Evolutionary conservation across 2,329 filamentous ascomycete genomes (phyloP), one percentile per base, ranked within the genome.

Genomic region (Tolypocladium nubicola): DNA sequence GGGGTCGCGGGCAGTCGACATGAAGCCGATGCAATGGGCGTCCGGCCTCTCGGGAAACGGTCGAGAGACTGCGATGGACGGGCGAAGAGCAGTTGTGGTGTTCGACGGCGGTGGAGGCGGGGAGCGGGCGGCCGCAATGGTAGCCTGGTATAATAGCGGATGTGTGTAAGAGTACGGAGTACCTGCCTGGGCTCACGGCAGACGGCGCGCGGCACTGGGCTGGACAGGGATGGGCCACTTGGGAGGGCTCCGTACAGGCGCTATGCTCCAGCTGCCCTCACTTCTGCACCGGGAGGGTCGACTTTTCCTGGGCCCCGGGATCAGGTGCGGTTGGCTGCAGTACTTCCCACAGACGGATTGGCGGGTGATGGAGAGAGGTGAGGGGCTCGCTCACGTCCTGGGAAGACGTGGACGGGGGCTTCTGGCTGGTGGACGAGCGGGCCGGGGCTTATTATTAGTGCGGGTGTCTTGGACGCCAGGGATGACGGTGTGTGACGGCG

Each of bases 1-100:
- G 30, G 21, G 43, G 52, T 47, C 39, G 58, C 54, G 21, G 52
- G 58, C 59, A 60, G 61, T 62, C 61, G 66, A 68, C 68, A 71
- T 70, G 60, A 66, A 68, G 64, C 64, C 64, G 63, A 63, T 60
- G 58, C 57, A 54, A 54, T 23, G 37, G 37, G 55, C 47, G 26
- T 40, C 56, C 30, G 35, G 55, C n/a, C 38, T 30, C 23, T 41
- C 43, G 39, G 45, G 19, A 16, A 4, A n/a, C 57, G 52, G 47
- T 55, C 55, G 30, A 33, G 21, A 40, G 52, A 30, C 23, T 38
- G 52, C 52, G 52, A 53, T 43, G 38, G 26, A 50, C 47, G 10
- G 26, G 47, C 21, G 47, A 33, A 11, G 47, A 50, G 59, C 54
- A 23, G 37, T 41, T 26, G 56, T 33, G 23, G 45, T 33, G 45